Percentiles rank a stretch among this genome's conserved stretches.
Conservation (phyloP, 2,329 filamentous ascomycete genomes). For the Coniochaeta hoffmannii region DNA sequence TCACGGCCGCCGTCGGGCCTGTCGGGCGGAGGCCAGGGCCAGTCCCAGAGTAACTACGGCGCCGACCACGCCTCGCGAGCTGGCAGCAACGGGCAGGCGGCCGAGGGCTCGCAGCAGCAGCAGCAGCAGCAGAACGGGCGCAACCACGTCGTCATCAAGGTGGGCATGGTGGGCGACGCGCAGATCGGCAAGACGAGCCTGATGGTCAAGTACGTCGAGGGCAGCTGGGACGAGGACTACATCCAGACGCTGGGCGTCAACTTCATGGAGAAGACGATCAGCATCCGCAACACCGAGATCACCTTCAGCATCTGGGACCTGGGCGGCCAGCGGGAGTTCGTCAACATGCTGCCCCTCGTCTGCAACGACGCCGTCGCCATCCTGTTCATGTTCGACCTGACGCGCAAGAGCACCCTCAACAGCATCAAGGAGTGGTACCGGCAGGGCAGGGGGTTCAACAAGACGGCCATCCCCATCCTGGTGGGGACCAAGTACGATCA, state of each 20-base stretch:
- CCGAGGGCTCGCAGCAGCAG: slow-evolving; percentile 20
- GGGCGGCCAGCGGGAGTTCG: slow-evolving; percentile 95
- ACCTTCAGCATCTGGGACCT: slow-evolving; percentile 99
- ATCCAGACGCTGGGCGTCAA: slow-evolving; percentile 98
- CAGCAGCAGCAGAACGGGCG: slow-evolving; percentile 44
- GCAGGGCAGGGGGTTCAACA: slow-evolving; percentile 96
- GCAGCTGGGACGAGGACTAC: slow-evolving; percentile 99
- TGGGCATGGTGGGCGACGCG: slow-evolving; percentile 98
- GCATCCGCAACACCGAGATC: slow-evolving; percentile 98
- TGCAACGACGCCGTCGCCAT: slow-evolving; percentile 99
- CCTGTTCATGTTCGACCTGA: slow-evolving; percentile 99
- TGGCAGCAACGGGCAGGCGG: slow-evolving; percentile 28
- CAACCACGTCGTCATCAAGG: slow-evolving; percentile 91
- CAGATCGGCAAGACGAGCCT: slow-evolving; percentile 98
- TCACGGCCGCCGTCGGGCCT: slow-evolving; percentile 50
- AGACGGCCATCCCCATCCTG: slow-evolving; percentile 97
- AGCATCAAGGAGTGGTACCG: slow-evolving; percentile 99
- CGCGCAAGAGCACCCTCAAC: slow-evolving; percentile 95
- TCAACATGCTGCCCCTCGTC: slow-evolving; percentile 99
- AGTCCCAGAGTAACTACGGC: slow-evolving; percentile 24
- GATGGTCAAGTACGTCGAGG: slow-evolving; percentile 99
- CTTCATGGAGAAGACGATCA: slow-evolving; percentile 99
- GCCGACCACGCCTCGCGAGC: slow-evolving; percentile 36
- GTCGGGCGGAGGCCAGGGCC: slow-evolving; percentile 27
- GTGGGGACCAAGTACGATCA: slow-evolving; percentile 99